Conservation (phyloP, 2,329 filamentous ascomycete genomes). For the Penicillium brevicompactum region DNA sequence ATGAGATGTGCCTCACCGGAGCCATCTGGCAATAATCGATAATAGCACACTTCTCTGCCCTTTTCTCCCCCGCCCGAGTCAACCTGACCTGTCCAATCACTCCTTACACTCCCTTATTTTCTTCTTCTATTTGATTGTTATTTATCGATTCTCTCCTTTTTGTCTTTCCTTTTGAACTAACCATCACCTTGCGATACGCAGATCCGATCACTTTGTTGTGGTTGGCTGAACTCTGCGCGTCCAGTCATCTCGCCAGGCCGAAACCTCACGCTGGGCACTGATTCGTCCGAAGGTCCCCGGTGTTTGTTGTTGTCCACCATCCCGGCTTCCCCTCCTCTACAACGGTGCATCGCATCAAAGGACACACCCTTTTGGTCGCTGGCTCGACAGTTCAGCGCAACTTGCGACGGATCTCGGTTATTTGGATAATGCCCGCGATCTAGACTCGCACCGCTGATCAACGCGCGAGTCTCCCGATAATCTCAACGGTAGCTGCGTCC, state of each 20-base stretch:
- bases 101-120: conserved; percentile 23
- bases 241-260: conserved; percentile 15
- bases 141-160: conserved; percentile 13
- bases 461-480: conserved; percentile 24
- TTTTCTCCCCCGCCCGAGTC: conserved; percentile 39
- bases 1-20: conserved; percentile 10
- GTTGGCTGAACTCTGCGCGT: conserved; percentile 17
- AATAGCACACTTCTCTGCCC: conserved; percentile 19
- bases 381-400: conserved; percentile 23
- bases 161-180: conserved; percentile 11
- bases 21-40: conserved; percentile 19
- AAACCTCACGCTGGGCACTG: conserved; percentile 8
- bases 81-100: conserved; percentile 24
- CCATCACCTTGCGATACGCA: conserved; percentile 2
- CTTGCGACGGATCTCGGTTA: conserved; percentile 13
- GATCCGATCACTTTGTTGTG: conserved; percentile 16
- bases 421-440: conserved; percentile 33
- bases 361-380: conserved; percentile 29
- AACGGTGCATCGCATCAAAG: conserved; percentile 18
- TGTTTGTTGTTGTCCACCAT: conserved; percentile 18
- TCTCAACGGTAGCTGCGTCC: conserved; percentile 27
- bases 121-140: conserved; percentile 9
- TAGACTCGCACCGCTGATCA: conserved; percentile 23
- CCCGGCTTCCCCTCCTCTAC: conserved; percentile 11
- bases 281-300: conserved; percentile 17